Evolutionary conservation across 1,284 basidiomycete genomes (phyloP).

Genomic region (Microbotryum scabiosae): DNA sequence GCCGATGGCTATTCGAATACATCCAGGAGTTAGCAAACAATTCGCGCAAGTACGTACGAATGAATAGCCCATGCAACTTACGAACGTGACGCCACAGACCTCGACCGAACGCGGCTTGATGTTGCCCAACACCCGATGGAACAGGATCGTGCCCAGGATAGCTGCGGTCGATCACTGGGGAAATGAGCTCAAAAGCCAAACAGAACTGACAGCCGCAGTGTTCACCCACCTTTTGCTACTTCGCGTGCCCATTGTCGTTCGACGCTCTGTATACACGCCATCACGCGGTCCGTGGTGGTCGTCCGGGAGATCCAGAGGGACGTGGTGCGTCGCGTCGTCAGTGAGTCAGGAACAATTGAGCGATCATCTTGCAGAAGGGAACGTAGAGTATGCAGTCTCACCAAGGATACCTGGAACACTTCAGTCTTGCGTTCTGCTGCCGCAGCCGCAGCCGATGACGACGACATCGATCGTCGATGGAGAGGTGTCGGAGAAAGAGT

Average conservation of each 20-base stretch:
- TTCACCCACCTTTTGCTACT: conserved; percentile 7
- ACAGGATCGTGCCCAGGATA: conserved; percentile 15
- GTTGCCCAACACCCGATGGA: conserved; percentile 16
- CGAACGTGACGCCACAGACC: conserved; percentile 14
- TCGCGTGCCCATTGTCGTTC: conserved; percentile 5
- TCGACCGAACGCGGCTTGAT: conserved; percentile 3
- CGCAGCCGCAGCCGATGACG: no score
- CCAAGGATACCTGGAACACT: no score
- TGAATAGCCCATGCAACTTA: neutral
- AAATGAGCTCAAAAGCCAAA: no score
- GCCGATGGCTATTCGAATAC: conserved; percentile 5
- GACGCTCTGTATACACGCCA: neutral
- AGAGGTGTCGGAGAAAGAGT: no score
- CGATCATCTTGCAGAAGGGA: no score
- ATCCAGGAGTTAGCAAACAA: neutral
- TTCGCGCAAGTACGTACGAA: neutral
- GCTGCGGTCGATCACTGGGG: neutral
- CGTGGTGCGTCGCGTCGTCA: no score
- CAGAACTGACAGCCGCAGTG: neutral
- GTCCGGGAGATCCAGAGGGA: no score
- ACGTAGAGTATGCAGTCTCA: no score
- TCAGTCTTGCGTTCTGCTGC: no score
- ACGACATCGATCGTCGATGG: no score
- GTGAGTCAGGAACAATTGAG: no score
- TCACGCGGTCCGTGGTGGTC: neutral